A percentile compares a stretch with the other conserved stretches of the same genome.
These are phyloP conservation scores for Cymodocea nodosa DNA, from an alignment of 116 monocot genomes.

Conservation along the genomic window DNA sequence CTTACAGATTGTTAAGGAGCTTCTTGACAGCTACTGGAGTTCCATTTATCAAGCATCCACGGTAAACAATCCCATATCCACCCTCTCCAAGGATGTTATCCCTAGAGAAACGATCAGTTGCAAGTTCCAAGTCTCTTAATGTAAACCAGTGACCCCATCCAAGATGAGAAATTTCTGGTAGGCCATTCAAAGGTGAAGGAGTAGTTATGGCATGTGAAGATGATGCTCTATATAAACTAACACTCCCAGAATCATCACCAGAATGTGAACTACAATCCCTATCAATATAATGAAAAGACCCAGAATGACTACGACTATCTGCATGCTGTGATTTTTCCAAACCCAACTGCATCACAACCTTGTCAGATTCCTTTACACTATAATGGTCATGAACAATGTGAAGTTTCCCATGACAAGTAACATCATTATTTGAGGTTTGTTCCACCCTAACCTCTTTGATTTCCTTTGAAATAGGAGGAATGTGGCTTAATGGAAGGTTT, in stretches of 20 bases:
- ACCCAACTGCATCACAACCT: conserved; percentile 19
- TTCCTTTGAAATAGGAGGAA: conserved; percentile 53
- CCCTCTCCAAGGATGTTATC: conserved; percentile 74
- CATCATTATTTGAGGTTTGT: conserved; percentile 18
- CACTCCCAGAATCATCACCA: conserved; percentile 30
- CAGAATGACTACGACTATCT: conserved; percentile 19
- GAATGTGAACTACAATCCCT: conserved; percentile 35
- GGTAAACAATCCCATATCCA: conserved; percentile 70
- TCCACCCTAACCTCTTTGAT: conserved; percentile 63
- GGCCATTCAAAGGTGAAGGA: conserved; percentile 58
- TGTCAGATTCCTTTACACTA: conserved; percentile 41
- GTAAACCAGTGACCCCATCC: conserved; percentile 90
- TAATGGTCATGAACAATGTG: conserved; percentile 27
- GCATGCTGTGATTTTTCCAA: conserved; percentile 14
- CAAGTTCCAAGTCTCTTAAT: conserved; percentile 60
- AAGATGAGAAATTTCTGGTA: conserved; percentile 68
- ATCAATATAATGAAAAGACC: conserved; percentile 31
- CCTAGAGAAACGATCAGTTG: conserved; percentile 66
- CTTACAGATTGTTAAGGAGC: conserved; percentile 76
- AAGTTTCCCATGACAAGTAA: conserved; percentile 22
- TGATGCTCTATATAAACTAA: conserved; percentile 11
- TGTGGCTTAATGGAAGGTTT: conserved; percentile 30
- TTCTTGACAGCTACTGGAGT: conserved; percentile 63
- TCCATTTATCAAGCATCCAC: conserved; percentile 49
- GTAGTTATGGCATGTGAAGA: conserved; percentile 33